Percentiles rank a stretch among this genome's conserved stretches.
Evolutionary conservation across 768 basidiomycete species (phyloP).

Genomic region (Collybiopsis luxurians): DNA sequence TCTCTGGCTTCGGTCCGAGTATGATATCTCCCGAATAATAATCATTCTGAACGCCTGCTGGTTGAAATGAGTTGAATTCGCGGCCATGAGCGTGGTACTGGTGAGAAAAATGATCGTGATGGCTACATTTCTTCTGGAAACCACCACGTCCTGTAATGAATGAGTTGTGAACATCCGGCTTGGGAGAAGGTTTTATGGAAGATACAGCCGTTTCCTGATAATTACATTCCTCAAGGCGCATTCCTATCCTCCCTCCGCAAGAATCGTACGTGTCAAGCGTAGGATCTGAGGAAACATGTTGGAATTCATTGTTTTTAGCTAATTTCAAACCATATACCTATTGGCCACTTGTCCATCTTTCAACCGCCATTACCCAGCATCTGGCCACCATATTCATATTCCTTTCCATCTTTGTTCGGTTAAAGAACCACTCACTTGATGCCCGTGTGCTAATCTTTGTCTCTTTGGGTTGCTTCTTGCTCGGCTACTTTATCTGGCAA

Average conservation of each 20-base stretch:
- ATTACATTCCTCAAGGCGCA: constrained; percentile 70
- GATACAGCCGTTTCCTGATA: constrained; percentile 73
- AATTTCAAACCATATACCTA: constrained; percentile 82
- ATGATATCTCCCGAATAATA: too few species aligned
- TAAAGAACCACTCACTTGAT: constrained; percentile 63
- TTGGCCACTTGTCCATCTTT: constrained; percentile 64
- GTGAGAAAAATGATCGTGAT: too few species aligned
- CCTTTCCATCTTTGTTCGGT: constrained; percentile 71
- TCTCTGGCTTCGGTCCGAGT: too few species aligned
- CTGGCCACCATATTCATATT: constrained; percentile 79
- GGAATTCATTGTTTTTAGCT: constrained; percentile 36
- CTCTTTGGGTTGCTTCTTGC: constrained; percentile 56
- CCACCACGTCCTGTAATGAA: constrained; percentile 17
- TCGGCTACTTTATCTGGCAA: constrained; percentile 66
- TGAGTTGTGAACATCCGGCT: constrained; percentile 12
- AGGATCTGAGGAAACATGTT: background rate
- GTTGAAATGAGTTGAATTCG: too few species aligned
- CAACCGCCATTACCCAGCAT: constrained; percentile 83
- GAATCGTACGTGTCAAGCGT: constrained; percentile 59
- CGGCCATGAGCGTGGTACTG: too few species aligned
- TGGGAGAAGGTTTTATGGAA: constrained; percentile 86
- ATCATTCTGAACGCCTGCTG: too few species aligned
- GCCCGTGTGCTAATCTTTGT: constrained; percentile 67
- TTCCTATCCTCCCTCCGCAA: constrained; percentile 78
- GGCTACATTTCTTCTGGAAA: background rate